Base-by-base conservation (phyloP, 805 yeast genomes). In the Metschnikowia matae region DNA sequence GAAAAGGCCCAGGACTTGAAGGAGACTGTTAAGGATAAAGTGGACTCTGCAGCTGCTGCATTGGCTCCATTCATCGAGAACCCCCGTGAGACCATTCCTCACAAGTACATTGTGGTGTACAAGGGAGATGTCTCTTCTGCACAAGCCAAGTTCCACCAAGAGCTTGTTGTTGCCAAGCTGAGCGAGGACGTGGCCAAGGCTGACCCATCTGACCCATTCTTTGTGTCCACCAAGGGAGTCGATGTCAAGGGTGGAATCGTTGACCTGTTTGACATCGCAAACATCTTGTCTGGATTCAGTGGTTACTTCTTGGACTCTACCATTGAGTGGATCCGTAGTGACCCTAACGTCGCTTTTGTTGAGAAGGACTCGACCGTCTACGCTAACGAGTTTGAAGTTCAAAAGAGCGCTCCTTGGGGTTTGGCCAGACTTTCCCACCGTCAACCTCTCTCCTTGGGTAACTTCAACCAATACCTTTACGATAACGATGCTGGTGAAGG, bases 331-430 rank as follows among this genome's bases (percentile, higher is more conserved):
- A 82, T 94, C 61, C 82, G 90, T 57, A 72, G 79, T 55, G 81
- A 78, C 58, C 83, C 84, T 6, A 73, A 74, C 43, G 82, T 89
- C 40, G 81, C 80, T 46, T 82, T 79, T 64, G 84, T 89, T 53
- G 96, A 89, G 73, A 70, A 74, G 61, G 96, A 89, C 64, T 53
- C 58, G 8, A 68, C 75, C 54, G 96, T 89, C 48, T 71, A 75
- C 54, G 81, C 89, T 29, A 73, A 71, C 47, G 84, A 82, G 59
- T 77, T 83, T 47, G 80, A 82, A 54, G 78, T 81, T 53, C 94
- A 89, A 73, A 79, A 80, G 56, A 90, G 90, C 54, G 91, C 96
- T 29, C 96, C 96, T 43, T 90, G 97, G 97, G 97, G 97, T 61
- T 79, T 90, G 55, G 87, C 96, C 23, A 82, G 97, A 76, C 82